Percentiles rank a stretch among this genome's conserved stretches.
Conservation (phyloP, 768 basidiomycete genomes). For the Nidularia sp. region DNA sequence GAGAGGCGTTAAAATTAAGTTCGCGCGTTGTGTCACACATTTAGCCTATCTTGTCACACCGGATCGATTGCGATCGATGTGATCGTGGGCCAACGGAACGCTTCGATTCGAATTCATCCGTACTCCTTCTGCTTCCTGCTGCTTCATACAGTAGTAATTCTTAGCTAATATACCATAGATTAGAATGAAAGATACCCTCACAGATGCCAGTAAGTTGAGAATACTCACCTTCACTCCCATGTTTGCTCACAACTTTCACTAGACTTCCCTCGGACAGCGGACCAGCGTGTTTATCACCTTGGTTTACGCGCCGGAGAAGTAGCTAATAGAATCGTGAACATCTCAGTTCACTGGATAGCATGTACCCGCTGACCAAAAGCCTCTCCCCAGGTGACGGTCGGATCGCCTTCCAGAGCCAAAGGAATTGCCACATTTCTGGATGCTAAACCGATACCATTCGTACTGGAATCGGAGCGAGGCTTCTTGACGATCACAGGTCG, state of each 20-base stretch:
- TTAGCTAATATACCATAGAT: constrained; percentile 2
- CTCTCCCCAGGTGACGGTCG: constrained; percentile 61
- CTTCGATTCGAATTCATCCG: no score
- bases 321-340: constrained; percentile 70
- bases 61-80: no score
- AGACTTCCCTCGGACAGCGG: constrained; percentile 78
- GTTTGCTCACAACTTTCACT: neutral
- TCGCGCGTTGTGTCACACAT: no score
- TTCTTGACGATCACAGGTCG: constrained; percentile 71
- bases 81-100: no score
- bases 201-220: constrained; percentile 59
- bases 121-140: neutral
- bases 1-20: no score
- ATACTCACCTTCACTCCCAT: neutral
- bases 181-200: constrained; percentile 56
- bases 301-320: constrained; percentile 74
- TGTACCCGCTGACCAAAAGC: neutral
- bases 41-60: no score
- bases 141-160: neutral
- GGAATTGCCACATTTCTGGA: constrained; percentile 60
- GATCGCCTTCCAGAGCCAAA: constrained; percentile 63
- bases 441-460: constrained; percentile 53
- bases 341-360: neutral
- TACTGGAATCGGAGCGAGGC: constrained; percentile 66
- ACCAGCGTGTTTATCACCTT: constrained; percentile 76